phyloP scores from a whole-genome alignment of 345 rosid species.

The Lagerstroemia speciosa region DNA sequence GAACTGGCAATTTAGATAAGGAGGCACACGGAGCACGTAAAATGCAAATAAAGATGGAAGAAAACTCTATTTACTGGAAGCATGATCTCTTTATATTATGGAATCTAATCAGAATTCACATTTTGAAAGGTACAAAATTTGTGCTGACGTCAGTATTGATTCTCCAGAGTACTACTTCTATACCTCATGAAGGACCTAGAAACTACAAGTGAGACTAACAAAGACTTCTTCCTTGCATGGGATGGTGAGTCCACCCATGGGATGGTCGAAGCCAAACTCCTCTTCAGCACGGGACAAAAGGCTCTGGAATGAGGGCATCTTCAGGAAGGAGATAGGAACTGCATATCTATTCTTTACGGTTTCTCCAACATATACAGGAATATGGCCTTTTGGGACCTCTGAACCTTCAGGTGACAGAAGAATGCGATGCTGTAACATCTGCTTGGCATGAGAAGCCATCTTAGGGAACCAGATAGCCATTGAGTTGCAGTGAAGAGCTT shows the following conservation, averaged over 20 bases:
- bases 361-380: conserved; percentile 31
- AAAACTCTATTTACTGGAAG: too few relatives aligned
- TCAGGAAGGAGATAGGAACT: conserved; percentile 30
- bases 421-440: background rate
- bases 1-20: too few relatives aligned
- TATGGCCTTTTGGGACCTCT: conserved; percentile 28
- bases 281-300: conserved; percentile 27
- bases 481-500: background rate
- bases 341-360: conserved; percentile 24
- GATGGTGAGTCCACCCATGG: conserved; percentile 29
- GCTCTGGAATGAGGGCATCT: conserved; percentile 24
- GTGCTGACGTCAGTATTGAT: too few relatives aligned
- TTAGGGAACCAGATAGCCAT: background rate
- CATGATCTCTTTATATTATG: too few relatives aligned
- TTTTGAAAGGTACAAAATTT: too few relatives aligned
- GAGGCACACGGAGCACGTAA: too few relatives aligned
- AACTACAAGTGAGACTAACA: conserved; percentile 11
- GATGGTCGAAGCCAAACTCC: conserved; percentile 36
- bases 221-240: conserved; percentile 31
- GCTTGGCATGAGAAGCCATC: conserved; percentile 7
- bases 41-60: too few relatives aligned
- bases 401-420: background rate
- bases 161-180: too few relatives aligned
- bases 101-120: too few relatives aligned
- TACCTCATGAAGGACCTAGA: background rate